Evolutionary conservation across 768 basidiomycete genomes (phyloP), one percentile per base, ranked within the genome.

Genomic region (Termitomyces sp.): DNA sequence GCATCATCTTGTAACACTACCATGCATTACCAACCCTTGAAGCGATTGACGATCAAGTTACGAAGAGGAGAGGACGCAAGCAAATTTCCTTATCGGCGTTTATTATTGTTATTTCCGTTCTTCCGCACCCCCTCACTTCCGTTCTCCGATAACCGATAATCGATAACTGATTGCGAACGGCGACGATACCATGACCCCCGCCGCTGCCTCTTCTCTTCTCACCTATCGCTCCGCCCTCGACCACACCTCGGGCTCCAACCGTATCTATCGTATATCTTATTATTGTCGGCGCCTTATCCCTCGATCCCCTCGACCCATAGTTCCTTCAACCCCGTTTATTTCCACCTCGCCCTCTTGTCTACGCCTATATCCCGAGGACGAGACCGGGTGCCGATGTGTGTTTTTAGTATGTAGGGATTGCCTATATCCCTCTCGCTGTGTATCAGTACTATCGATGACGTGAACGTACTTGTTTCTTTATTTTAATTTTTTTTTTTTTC

Each of bases 231-330:
- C 31, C 16, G 24, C 8, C 30, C 42, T 41, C 15, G 31, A 45
- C 54, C 24, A 7, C 11, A 34, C 27, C 39, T 11, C 15, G 20
- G 18, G 9, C 13, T 12, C 33, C 9, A 22, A 15, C 41, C 37
- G 27, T 55, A 55, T 55, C 54, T 55, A 55, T 55, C 54, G 54
- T 55, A 55, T 55, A 45, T 47, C 45, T 55, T 45, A 46, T 55
- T 55, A 55, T 55, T 55, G 22, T 6, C 16, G 54, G 52, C 52
- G 52, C 37, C 51, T 30, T 20, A 13, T 22, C 16, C 20, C 31
- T 36, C 34, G 18, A 36, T 13, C 12, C 12, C 44, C 50, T 37
- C 50, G 22, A 20, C 20, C 13, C 20, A 6, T n/a, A 51, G 18
- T 51, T 36, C 36, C 51, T n/a, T 4, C 37, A 12, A n/a, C 22